Evolutionary conservation across 305 asterid genomes (phyloP).

Genomic region (Rubia balearica): DNA sequence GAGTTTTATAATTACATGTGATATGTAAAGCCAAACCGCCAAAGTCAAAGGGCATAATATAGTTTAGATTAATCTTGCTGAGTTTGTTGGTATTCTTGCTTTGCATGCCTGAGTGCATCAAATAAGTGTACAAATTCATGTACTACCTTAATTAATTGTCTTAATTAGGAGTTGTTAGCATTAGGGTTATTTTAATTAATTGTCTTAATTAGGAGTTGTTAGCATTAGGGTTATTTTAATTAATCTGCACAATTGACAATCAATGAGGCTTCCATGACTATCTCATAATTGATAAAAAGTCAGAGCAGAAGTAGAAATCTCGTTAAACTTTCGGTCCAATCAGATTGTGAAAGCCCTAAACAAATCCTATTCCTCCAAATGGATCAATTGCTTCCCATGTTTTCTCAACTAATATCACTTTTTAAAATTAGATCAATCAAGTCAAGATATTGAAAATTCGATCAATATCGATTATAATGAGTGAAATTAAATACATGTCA

Average conservation of each 20-base stretch:
- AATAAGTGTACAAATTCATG: neutral
- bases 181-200: neutral
- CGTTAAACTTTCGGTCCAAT: slow-evolving; percentile 5
- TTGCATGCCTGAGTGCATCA: neutral
- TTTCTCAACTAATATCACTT: too few species aligned
- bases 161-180: neutral
- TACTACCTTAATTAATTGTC: neutral
- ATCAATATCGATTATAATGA: too few species aligned
- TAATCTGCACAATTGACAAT: neutral
- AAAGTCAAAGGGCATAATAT: neutral
- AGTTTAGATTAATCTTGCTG: neutral
- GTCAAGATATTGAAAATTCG: too few species aligned
- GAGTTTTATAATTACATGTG: slow-evolving; percentile 11
- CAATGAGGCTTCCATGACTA: slow-evolving; percentile 1
- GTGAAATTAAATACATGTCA: too few species aligned
- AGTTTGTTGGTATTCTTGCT: neutral
- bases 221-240: neutral
- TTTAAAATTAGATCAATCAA: too few species aligned
- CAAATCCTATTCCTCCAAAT: slow-evolving; percentile 1
- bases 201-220: neutral
- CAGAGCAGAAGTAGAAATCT: neutral
- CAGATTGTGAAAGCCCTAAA: neutral
- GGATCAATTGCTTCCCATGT: neutral
- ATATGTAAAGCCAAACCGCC: neutral
- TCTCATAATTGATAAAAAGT: slow-evolving; percentile 2